A percentile compares a stretch with the other conserved stretches of the same genome.
phyloP scores from a whole-genome alignment of 2,329 filamentous ascomycete species.

The Chrysoporthe deuterocubensis region DNA sequence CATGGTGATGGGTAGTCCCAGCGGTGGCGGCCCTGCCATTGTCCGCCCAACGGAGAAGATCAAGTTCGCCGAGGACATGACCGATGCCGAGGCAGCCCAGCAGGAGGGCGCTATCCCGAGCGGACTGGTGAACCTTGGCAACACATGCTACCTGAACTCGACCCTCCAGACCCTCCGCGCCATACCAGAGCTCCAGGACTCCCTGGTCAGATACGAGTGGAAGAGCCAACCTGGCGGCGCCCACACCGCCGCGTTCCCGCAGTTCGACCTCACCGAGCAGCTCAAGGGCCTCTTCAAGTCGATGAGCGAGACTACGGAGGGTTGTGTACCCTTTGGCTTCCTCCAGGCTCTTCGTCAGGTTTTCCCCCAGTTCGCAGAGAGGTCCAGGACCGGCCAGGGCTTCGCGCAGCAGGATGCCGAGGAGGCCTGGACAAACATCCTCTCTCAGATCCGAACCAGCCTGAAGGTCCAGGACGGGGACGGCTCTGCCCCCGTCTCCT shows the following conservation, averaged over 20 bases:
- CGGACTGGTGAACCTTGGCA: constrained; percentile 89
- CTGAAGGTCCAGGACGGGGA: constrained; percentile 65
- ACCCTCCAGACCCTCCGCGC: constrained; percentile 88
- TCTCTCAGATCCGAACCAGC: constrained; percentile 80
- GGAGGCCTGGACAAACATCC: constrained; percentile 96
- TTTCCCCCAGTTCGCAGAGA: constrained; percentile 94
- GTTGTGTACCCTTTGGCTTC: constrained; percentile 84
- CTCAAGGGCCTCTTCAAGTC: constrained; percentile 84
- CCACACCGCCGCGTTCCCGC: constrained; percentile 44
- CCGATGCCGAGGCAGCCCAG: constrained; percentile 85
- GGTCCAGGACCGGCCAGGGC: constrained; percentile 77
- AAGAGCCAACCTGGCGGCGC: constrained; percentile 33
- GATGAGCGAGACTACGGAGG: constrained; percentile 87
- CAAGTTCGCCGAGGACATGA: constrained; percentile 97
- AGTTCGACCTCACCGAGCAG: constrained; percentile 74
- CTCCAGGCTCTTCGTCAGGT: constrained; percentile 76
- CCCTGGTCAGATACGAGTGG: constrained; percentile 70
- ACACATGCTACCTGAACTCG: constrained; percentile 98
- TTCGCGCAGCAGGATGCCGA: constrained; percentile 99
- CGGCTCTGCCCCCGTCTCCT: constrained; percentile 62
- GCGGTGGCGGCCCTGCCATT: constrained; percentile 63
- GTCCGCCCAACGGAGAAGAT: constrained; percentile 78
- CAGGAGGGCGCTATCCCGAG: constrained; percentile 84
- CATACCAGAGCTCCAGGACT: constrained; percentile 87
- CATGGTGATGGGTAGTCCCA: constrained; percentile 96